Conservation (phyloP, 2,329 filamentous ascomycete genomes). For the Penicillium corylophilum region DNA sequence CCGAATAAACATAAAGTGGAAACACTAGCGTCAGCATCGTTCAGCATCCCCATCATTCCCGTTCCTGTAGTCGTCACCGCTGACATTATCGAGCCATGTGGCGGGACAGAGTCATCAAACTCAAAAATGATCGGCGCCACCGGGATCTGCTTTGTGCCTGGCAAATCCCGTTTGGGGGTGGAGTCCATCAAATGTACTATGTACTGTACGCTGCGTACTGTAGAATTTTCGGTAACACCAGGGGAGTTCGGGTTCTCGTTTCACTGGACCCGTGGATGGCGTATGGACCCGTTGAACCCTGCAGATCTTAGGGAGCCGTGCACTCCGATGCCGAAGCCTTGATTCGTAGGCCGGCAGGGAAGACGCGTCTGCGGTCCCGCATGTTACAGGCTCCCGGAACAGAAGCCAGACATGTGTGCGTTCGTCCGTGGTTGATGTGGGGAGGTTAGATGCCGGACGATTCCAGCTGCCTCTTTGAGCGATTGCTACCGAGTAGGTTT, state of each 20-base stretch:
- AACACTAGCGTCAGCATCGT: slow-evolving; percentile 3
- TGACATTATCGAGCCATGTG: not conserved
- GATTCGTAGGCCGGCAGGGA: slow-evolving; percentile 14
- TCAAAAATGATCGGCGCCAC: slow-evolving; percentile 14
- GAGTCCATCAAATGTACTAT: slow-evolving; percentile 6
- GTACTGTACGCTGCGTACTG: too few species aligned
- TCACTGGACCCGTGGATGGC: slow-evolving; percentile 17
- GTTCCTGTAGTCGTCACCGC: not conserved
- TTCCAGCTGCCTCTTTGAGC: slow-evolving; percentile 17
- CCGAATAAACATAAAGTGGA: not conserved
- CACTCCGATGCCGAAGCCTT: slow-evolving; percentile 19
- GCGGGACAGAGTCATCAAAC: not conserved
- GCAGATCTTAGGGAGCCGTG: slow-evolving; percentile 20
- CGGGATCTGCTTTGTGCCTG: slow-evolving; percentile 16
- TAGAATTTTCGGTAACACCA: slow-evolving; percentile 7
- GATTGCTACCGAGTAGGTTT: not conserved
- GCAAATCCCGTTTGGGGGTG: slow-evolving; percentile 9
- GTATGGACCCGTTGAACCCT: slow-evolving; percentile 24
- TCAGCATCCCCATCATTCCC: slow-evolving; percentile 3
- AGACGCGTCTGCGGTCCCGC: slow-evolving; percentile 5
- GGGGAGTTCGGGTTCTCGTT: slow-evolving; percentile 15
- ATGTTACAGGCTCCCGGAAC: not conserved
- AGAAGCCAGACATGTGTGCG: slow-evolving; percentile 8
- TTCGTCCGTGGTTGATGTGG: slow-evolving; percentile 14
- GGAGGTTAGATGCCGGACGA: slow-evolving; percentile 12